Evolutionary conservation across 495 filamentous ascomycete genomes (phyloP).

Genomic region (Cairneyella variabilis): DNA sequence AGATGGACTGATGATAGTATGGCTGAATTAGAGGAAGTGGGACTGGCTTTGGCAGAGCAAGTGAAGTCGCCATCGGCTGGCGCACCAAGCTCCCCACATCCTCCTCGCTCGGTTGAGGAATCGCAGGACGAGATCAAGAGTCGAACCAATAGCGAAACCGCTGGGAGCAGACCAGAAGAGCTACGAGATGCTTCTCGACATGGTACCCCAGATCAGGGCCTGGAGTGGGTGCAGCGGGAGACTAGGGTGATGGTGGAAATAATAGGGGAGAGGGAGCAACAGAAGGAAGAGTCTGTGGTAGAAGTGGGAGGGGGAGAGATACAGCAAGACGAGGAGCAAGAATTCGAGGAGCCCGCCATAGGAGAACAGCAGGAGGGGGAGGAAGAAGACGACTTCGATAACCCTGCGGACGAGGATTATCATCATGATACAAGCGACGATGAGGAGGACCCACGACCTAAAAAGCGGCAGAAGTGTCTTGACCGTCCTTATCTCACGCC

Average conservation of each 20-base stretch:
- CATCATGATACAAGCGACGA: not conserved
- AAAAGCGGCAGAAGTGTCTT: no score
- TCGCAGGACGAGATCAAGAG: conserved; percentile 6
- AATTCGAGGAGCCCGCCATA: conserved; percentile 5
- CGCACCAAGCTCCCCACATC: not conserved
- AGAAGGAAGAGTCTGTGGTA: not conserved
- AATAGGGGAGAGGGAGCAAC: not conserved
- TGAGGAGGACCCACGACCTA: no score
- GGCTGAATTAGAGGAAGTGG: no score
- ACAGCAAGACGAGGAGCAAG: not conserved
- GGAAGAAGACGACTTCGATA: conserved; percentile 2
- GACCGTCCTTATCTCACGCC: no score
- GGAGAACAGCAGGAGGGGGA: not conserved
- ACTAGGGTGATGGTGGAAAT: conserved; percentile 1
- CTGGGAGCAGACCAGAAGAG: not conserved
- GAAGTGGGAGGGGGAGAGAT: not conserved
- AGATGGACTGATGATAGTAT: conserved; percentile 14
- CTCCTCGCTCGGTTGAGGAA: not conserved
- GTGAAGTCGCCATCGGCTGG: conserved; percentile 3
- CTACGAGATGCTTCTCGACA: not conserved
- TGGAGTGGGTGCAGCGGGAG: not conserved
- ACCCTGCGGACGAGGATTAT: conserved; percentile 9
- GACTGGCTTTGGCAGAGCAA: conserved; percentile 14
- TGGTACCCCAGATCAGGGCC: not conserved
- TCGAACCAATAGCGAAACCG: conserved; percentile 1